Base-by-base conservation (phyloP, 768 basidiomycete species). In the Suillus fuscotomentosus region DNA sequence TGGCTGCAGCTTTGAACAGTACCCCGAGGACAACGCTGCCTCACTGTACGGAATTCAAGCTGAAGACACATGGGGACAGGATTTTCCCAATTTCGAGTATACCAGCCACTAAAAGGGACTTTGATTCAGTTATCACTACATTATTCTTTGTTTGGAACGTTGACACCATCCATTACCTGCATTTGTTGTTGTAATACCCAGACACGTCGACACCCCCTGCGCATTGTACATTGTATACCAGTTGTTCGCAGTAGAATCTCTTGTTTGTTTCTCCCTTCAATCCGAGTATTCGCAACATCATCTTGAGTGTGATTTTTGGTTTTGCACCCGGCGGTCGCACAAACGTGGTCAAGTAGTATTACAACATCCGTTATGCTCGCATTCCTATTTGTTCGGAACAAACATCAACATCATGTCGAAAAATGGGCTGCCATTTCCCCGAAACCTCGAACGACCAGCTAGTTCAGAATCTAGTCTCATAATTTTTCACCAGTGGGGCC, bases 11-110 rank as follows among this genome's bases (percentile, higher is more conserved):
- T 94, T 93, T 68, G 92, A 93, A 69, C 80, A 79, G 55, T 93
- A 93, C 69, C 88, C 91, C 1, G 92, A 93, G 72, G 91, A 90
- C 68, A 85, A 89, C 70, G 87, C 79, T 0, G 77, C 85, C 1
- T 71, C 82, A 50, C 70, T 77, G 57, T 94, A 94, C 68, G 92
- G 92, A 15, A 72, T 81, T 60, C 76, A 78, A 9, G 83, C 80
- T 0, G 70, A 79, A 3, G 91, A 93, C 75, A 82, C 78, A 3
- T 85, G 86, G 76, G 94, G 93, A 41, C 72, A 77, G 22, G 81
- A 80, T 42, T 96, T 96, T 80, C 88, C 89, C 20, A 87, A 89
- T 62, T 95, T 94, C 70, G 91, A 92, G 60, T 92, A 93, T 73
- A 84, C 88, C 57, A 43, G 50, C 48, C 61, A 50, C 48, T 60